These are phyloP conservation scores for Phytophthora pinifolia DNA, from an alignment of 352 stramenopile species.

Conservation along the genomic window DNA sequence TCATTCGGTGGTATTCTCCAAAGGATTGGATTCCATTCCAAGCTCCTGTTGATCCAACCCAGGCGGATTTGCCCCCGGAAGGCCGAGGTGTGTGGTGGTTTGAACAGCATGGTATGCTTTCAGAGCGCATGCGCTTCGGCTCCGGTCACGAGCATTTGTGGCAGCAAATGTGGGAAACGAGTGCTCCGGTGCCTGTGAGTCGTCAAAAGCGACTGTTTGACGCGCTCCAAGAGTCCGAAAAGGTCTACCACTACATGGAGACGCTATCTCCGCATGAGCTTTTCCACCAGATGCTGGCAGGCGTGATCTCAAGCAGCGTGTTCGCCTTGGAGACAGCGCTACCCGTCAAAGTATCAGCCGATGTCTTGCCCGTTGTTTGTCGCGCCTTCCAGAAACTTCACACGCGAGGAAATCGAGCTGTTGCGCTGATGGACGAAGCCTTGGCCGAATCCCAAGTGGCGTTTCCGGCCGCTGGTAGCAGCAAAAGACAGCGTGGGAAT, in stretches of 20 bases:
- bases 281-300: constrained; percentile 79
- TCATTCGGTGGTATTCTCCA: constrained; percentile 84
- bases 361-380: constrained; percentile 39
- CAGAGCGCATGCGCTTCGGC: constrained; percentile 65
- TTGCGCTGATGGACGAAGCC: constrained; percentile 63
- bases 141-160: constrained; percentile 50
- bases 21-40: constrained; percentile 75
- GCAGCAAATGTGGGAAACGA: constrained; percentile 77
- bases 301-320: constrained; percentile 57
- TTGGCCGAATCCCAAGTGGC: constrained; percentile 64
- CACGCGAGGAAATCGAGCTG: constrained; percentile 42
- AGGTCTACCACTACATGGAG: constrained; percentile 83
- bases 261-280: constrained; percentile 76
- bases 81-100: constrained; percentile 68
- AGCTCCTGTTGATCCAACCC: constrained; percentile 15
- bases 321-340: constrained; percentile 54
- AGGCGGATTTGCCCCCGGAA: constrained; percentile 38
- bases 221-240: constrained; percentile 72
- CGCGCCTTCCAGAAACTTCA: constrained; percentile 38
- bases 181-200: constrained; percentile 42
- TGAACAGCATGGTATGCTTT: constrained; percentile 66
- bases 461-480: constrained; percentile 37
- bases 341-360: constrained; percentile 28
- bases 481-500: constrained; percentile 8
- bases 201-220: constrained; percentile 79